phyloP scores from a whole-genome alignment of 1,139 yeast species.

The Geotrichum klebahnii region DNA sequence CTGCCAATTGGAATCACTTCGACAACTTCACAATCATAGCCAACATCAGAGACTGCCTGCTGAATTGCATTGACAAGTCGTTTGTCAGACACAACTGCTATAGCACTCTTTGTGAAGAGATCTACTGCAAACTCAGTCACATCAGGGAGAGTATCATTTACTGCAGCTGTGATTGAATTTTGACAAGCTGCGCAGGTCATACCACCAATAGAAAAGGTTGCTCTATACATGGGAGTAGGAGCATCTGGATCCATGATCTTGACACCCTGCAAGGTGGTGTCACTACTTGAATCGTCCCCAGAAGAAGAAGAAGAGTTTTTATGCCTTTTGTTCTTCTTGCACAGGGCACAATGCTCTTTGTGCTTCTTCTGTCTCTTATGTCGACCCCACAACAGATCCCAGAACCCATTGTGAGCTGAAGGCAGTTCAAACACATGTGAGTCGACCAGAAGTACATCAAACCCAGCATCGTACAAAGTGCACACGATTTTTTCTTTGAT shows the following conservation, averaged over 20 bases:
- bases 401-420: slow-evolving; percentile 25
- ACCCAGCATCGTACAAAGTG: slow-evolving; percentile 31
- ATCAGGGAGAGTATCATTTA: slow-evolving; percentile 41
- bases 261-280: slow-evolving; percentile 18
- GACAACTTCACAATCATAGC: slow-evolving; percentile 54
- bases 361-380: slow-evolving; percentile 35
- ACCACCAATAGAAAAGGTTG: slow-evolving; percentile 55
- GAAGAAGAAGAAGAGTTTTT: slow-evolving; percentile 1
- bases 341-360: slow-evolving; percentile 39
- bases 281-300: slow-evolving; percentile 11
- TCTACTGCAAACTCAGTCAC: slow-evolving; percentile 39
- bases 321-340: slow-evolving; percentile 31
- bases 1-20: slow-evolving; percentile 56
- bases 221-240: slow-evolving; percentile 41
- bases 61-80: slow-evolving; percentile 51
- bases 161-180: slow-evolving; percentile 45
- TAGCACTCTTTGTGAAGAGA: slow-evolving; percentile 37
- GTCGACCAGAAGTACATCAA: slow-evolving; percentile 31
- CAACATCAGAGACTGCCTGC: slow-evolving; percentile 49
- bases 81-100: slow-evolving; percentile 42
- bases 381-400: slow-evolving; percentile 23
- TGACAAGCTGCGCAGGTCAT: slow-evolving; percentile 67
- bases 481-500: slow-evolving; percentile 1
- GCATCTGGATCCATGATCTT: slow-evolving; percentile 23
- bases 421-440: slow-evolving; percentile 19